Evolutionary conservation across 139 green algal genomes (phyloP).

Genomic region (Cymbomonas tetramitiformis): DNA sequence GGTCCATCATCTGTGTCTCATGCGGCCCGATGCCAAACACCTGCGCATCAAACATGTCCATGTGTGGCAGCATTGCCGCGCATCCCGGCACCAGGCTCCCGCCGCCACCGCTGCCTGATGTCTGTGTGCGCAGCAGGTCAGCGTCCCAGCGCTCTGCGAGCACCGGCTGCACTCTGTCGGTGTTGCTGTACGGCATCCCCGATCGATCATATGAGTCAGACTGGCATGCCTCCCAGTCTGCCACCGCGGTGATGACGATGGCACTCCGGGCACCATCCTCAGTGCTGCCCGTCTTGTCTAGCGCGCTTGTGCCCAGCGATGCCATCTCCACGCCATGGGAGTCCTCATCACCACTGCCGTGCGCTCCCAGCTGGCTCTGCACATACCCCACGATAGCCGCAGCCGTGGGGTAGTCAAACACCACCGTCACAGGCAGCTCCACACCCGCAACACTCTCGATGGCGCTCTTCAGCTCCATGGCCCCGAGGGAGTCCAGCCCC

Average conservation of each 20-base stretch:
- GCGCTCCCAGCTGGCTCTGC: not conserved
- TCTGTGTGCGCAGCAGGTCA: too few relatives aligned
- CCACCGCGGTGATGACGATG: too few relatives aligned
- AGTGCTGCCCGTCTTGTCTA: too few relatives aligned
- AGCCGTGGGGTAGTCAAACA: conserved; percentile 71
- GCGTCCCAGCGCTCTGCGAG: conserved; percentile 39
- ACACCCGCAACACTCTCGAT: conserved; percentile 44
- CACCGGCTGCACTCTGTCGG: too few relatives aligned
- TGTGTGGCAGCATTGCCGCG: conserved; percentile 39
- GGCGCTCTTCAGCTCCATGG: conserved; percentile 59
- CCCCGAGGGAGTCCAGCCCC: conserved; percentile 59
- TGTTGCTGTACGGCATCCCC: too few relatives aligned
- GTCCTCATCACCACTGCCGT: not conserved
- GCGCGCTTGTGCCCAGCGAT: too few relatives aligned
- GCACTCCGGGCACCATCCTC: too few relatives aligned
- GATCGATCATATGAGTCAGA: too few relatives aligned
- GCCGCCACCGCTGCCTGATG: too few relatives aligned
- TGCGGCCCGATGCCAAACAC: not conserved
- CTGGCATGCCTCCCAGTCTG: too few relatives aligned
- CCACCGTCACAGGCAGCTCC: conserved; percentile 42
- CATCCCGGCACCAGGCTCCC: too few relatives aligned
- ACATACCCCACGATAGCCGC: conserved; percentile 23
- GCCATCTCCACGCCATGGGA: too few relatives aligned
- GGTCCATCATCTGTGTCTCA: not conserved
- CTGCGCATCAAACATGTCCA: conserved; percentile 49